Evolutionary conservation across 2,329 filamentous ascomycete genomes (phyloP).

Genomic region (Aureobasidium sp.): DNA sequence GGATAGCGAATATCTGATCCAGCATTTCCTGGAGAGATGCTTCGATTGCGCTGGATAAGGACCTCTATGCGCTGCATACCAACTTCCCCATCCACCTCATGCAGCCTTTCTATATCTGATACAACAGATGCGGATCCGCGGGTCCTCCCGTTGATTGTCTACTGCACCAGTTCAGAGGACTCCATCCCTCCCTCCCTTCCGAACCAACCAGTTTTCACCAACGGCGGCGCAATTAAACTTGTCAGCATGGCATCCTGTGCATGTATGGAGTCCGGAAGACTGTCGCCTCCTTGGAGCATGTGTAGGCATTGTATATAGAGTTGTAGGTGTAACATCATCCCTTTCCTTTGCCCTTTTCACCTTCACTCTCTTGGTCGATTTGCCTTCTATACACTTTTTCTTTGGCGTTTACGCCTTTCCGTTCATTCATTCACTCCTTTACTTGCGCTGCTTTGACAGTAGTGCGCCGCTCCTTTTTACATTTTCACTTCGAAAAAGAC

Average conservation of each 20-base stretch:
- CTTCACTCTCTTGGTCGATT: slow-evolving; percentile 5
- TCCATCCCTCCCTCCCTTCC: slow-evolving; percentile 9
- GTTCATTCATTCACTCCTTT: slow-evolving; percentile 12
- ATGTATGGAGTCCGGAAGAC: background rate
- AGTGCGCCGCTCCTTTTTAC: slow-evolving; percentile 9
- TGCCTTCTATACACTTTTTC: slow-evolving; percentile 2
- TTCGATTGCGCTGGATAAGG: too few relatives aligned
- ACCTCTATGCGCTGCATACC: too few relatives aligned
- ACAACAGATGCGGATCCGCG: slow-evolving; percentile 8
- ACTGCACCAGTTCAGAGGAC: background rate
- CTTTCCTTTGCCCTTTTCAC: background rate
- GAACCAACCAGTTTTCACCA: slow-evolving; percentile 7
- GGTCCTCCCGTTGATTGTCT: slow-evolving; percentile 3
- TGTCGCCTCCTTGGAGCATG: background rate
- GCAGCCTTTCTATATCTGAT: slow-evolving; percentile 12
- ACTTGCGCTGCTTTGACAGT: slow-evolving; percentile 13
- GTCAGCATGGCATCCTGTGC: slow-evolving; percentile 5
- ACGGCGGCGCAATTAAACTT: slow-evolving; percentile 11
- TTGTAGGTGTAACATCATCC: slow-evolving; percentile 8
- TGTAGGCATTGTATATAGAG: slow-evolving; percentile 8
- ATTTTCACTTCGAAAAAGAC: background rate
- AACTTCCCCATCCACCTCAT: too few relatives aligned
- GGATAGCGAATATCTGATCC: too few relatives aligned
- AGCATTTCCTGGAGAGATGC: too few relatives aligned
- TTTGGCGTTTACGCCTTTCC: slow-evolving; percentile 12